Base-by-base conservation (phyloP, 2,329 filamentous ascomycete species). In the Phialophora tarda region DNA sequence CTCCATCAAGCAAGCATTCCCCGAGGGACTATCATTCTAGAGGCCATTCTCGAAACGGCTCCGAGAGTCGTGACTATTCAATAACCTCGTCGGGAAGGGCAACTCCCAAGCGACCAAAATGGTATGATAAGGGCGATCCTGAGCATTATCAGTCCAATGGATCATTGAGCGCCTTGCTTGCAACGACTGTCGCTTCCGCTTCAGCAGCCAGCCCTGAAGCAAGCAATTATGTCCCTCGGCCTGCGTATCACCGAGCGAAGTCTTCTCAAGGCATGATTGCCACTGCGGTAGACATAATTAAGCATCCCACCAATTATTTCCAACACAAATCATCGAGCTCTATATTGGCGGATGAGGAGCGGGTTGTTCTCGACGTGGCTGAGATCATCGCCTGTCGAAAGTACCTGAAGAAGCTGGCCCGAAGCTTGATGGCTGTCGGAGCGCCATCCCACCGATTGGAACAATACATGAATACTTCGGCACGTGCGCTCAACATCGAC, bases 391-490 rank as follows among this genome's bases (percentile, higher is more conserved):
- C 89, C 41, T 86, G 93, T 2, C 93, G 97, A 72, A 86, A 87
- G 62, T 97, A 96, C 75, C 84, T 97, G 12, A 85, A 93, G 62
- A 92, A 91, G 76, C 85, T 97, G 47, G 97, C 93, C 76, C 87
- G 89, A 48, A 91, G 91, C 1, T 81, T 97, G 65, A 97, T 97
- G 93, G 84, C 88, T 74, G 97, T 92, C 70, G 93, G 93, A 12
- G 93, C 93, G 0, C 93, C 93, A 0, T 96, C 93, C 0, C 93
- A 97, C 80, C 89, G 93, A 11, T 82, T 97, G 23, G 93, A 97
- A 77, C 82, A 96, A 75, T 97, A 96, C 77, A 89, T 97, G 86
- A 89, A 86, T 69, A 96, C 94, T 91, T 93, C 91, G 8, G 89
- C 93, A 1, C 86, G 91, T n/a, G 91, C 95, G 1, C 84, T 97